phyloP scores from a whole-genome alignment of 2,329 filamentous ascomycete species.

The Pseudogymnoascus sp. region DNA sequence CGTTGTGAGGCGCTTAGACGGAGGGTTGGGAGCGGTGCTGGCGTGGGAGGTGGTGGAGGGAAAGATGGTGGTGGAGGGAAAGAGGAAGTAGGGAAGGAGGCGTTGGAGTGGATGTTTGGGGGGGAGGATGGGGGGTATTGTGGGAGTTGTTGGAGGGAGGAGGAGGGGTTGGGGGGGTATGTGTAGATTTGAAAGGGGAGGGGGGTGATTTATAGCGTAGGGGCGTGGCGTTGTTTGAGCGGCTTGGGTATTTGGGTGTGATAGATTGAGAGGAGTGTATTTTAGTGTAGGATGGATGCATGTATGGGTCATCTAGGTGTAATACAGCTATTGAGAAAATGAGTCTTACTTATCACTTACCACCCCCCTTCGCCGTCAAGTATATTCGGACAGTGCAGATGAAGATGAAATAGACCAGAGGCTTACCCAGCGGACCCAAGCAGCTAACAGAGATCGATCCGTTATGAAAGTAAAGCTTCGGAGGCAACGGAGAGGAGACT shows the following conservation, averaged over 20 bases:
- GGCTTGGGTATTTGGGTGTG: neutral
- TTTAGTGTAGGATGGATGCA: neutral
- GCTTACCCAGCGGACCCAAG: too few relatives aligned
- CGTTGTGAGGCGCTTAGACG: constrained; percentile 51
- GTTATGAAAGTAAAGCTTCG: too few relatives aligned
- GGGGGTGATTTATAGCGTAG: neutral
- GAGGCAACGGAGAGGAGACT: too few relatives aligned
- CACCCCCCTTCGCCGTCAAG: too few relatives aligned
- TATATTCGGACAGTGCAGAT: too few relatives aligned
- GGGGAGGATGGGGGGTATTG: neutral
- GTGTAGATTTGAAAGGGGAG: neutral
- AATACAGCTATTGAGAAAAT: neutral
- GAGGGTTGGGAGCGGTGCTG: constrained; percentile 19
- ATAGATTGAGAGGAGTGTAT: neutral
- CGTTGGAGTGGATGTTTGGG: neutral
- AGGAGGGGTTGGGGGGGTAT: neutral
- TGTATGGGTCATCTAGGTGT: neutral
- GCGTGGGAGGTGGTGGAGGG: neutral
- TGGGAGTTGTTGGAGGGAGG: neutral
- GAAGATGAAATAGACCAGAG: too few relatives aligned
- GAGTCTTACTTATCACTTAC: neutral
- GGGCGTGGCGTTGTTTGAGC: neutral
- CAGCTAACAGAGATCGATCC: too few relatives aligned
- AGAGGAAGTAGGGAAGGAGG: neutral
- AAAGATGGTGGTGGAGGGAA: neutral